Evolutionary conservation across 371 early-diverging fungal genomes (phyloP).

Genomic region (Blakeslea trispora): DNA sequence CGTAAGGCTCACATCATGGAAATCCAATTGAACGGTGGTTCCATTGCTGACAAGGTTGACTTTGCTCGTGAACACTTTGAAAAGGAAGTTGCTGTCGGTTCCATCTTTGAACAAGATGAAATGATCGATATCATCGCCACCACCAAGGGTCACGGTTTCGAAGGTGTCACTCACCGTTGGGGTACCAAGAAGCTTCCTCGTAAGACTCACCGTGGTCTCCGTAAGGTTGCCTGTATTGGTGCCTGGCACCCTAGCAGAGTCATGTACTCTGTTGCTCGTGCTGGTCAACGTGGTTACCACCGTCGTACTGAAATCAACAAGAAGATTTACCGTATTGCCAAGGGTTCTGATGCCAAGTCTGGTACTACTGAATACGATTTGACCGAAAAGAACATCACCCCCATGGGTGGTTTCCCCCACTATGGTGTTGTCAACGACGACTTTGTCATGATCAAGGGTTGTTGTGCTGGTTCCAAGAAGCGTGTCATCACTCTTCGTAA

Average conservation of each 20-base stretch:
- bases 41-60: conserved; percentile 96
- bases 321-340: conserved; percentile 99
- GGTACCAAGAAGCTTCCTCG: conserved; percentile 99
- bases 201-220: conserved; percentile 99
- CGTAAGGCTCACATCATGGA: conserved; percentile 99
- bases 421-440: conserved; percentile 99
- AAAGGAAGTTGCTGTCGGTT: conserved; percentile 52
- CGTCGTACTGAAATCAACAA: conserved; percentile 99
- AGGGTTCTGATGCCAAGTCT: conserved; percentile 81
- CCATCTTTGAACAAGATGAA: conserved; percentile 97
- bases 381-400: conserved; percentile 97
- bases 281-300: conserved; percentile 99
- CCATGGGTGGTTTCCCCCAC: conserved; percentile 99
- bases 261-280: conserved; percentile 99
- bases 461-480: conserved; percentile 96
- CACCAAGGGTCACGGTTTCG: conserved; percentile 99
- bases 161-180: conserved; percentile 99
- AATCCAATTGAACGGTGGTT: conserved; percentile 99
- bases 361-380: conserved; percentile 98
- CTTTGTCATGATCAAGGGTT: conserved; percentile 99
- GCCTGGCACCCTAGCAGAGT: conserved; percentile 99
- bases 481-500: conserved; percentile 99
- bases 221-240: conserved; percentile 99
- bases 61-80: conserved; percentile 86
- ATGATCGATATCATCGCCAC: conserved; percentile 99